Base-by-base conservation (phyloP, 768 basidiomycete genomes). In the Peribolospora baueri region DNA sequence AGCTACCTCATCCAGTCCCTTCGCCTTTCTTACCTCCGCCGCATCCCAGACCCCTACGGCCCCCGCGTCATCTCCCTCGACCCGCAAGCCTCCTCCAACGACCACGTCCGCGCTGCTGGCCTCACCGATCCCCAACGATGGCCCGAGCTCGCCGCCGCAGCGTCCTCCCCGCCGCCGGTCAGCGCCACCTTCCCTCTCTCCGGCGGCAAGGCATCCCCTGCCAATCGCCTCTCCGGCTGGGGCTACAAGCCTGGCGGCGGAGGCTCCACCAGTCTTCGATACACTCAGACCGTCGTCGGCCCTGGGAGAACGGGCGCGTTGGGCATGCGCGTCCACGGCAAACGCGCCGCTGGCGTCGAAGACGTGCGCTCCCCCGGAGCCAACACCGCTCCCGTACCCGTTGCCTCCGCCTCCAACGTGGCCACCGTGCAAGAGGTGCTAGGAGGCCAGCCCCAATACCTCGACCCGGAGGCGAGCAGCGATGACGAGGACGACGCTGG, bases 231-330 rank as follows among this genome's bases (percentile, higher is more conserved):
- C 53, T 8, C 41, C 47, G 39, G 50, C 46, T n/a, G 25, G 36
- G 46, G 51, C 37, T 47, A 53, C 40, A 48, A 38, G 38, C 36
- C 43, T 13, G 54, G 47, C 10, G 25, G 53, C 37, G 66, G 79
- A 62, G 64, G 62, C 4, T 56, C 76, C 60, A 66, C 72, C 8
- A 63, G 74, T 10, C 72, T 93, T 59, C 83, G 81, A 63, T 81
- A 90, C 66, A 82, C 84, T 5, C 78, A 81, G 62, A 93, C 90
- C 3, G 91, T 93, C 63, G 79, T 88, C 74, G 84, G 79, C 7
- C 3, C 70, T 70, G 8, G 73, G 74, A 4, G 73, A 8, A 42
- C 40, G 51, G 50, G 42, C 49, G 25, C 25, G 25, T 25, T 25
- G 25, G 25, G 25, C 25, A 25, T 25, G 25, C 25, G 56, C 49